Evolutionary conservation across 2,329 filamentous ascomycete genomes (phyloP).

Genomic region (Canariomyces notabilis): DNA sequence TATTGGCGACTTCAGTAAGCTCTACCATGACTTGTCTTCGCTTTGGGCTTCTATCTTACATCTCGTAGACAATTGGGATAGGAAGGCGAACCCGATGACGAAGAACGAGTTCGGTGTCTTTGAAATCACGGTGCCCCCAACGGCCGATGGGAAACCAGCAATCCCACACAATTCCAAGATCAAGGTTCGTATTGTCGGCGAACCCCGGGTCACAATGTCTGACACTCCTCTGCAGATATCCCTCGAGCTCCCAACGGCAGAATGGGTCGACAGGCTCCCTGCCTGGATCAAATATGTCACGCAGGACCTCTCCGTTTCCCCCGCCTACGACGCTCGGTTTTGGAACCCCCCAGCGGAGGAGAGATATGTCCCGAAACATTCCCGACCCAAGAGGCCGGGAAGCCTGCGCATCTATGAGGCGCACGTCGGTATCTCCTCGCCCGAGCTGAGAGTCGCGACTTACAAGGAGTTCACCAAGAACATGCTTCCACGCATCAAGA

Average conservation of each 20-base stretch:
- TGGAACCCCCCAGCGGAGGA: constrained; percentile 84
- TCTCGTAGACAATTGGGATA: constrained; percentile 73
- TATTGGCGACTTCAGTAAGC: constrained; percentile 88
- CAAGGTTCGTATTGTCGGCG: constrained; percentile 57
- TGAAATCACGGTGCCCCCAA: constrained; percentile 70
- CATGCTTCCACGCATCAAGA: constrained; percentile 85
- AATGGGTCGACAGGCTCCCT: constrained; percentile 80
- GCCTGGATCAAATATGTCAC: constrained; percentile 98
- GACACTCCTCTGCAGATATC: constrained; percentile 59
- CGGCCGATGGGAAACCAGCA: constrained; percentile 62
- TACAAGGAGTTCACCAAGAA: constrained; percentile 97
- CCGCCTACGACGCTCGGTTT: constrained; percentile 90
- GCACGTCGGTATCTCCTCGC: constrained; percentile 95
- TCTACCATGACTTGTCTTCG: background rate
- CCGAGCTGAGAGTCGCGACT: constrained; percentile 80
- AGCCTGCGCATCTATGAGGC: constrained; percentile 96
- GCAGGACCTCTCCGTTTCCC: constrained; percentile 83
- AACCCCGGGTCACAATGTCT: background rate
- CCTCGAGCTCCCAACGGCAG: constrained; percentile 71
- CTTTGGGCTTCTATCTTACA: constrained; percentile 26
- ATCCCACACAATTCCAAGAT: constrained; percentile 94
- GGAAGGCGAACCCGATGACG: constrained; percentile 78
- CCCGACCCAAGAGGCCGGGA: constrained; percentile 72
- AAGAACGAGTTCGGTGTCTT: constrained; percentile 83
- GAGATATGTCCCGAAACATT: constrained; percentile 78